Evolutionary conservation across 352 stramenopile species (phyloP).

Genomic region (Halophytophthora polymorphica): DNA sequence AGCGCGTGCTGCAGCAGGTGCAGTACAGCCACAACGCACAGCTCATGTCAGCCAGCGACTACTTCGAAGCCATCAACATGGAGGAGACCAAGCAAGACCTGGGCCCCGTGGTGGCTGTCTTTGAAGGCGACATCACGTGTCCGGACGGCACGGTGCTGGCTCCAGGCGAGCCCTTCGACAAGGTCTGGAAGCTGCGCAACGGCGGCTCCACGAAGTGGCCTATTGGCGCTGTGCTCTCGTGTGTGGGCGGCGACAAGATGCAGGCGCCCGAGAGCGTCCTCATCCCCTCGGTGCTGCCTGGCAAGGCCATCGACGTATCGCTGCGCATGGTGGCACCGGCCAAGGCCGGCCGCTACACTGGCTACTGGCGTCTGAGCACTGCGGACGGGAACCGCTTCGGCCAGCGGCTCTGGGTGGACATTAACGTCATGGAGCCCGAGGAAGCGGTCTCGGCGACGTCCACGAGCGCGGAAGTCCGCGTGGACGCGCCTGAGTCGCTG

Average conservation of each 20-base stretch:
- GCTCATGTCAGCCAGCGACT: constrained; percentile 66
- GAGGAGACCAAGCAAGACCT: constrained; percentile 74
- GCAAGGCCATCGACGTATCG: constrained; percentile 72
- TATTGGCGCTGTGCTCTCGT: constrained; percentile 58
- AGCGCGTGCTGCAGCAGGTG: constrained; percentile 69
- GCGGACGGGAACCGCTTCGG: constrained; percentile 81
- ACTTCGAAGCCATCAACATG: constrained; percentile 65
- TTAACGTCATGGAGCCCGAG: constrained; percentile 60
- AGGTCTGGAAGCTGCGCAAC: constrained; percentile 88
- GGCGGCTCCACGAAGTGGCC: constrained; percentile 74
- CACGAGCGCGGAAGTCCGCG: constrained; percentile 28
- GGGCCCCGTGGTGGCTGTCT: constrained; percentile 69
- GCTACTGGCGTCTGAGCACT: constrained; percentile 87
- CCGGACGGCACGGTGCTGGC: constrained; percentile 78
- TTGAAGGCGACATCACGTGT: constrained; percentile 85
- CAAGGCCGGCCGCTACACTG: constrained; percentile 75
- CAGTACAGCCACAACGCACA: constrained; percentile 69
- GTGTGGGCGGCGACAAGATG: constrained; percentile 74
- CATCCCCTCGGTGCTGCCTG: constrained; percentile 63
- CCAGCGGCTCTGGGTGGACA: constrained; percentile 87
- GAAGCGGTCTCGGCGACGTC: constrained; percentile 15
- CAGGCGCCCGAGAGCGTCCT: constrained; percentile 66
- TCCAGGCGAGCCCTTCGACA: constrained; percentile 69
- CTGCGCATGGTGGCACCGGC: constrained; percentile 64
- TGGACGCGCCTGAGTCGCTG: constrained; percentile 31